Conservation (phyloP, 768 basidiomycete genomes). For the Gautieria morchelliformis region DNA sequence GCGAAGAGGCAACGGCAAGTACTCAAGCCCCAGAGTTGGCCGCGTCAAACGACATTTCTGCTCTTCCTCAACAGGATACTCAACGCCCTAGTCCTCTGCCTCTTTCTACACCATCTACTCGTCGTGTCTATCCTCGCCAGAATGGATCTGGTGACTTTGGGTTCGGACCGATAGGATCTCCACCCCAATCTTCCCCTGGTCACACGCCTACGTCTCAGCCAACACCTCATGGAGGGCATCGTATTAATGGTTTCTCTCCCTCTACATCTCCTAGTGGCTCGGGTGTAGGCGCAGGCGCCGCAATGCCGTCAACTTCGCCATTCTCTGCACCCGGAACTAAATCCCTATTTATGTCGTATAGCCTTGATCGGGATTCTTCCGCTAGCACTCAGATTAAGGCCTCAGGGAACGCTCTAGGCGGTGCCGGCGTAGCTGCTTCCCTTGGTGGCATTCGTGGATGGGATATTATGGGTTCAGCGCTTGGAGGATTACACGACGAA, state of each 20-base stretch:
- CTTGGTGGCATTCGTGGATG: slow-evolving; percentile 48
- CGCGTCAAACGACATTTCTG: slow-evolving; percentile 11
- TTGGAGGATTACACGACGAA: slow-evolving; percentile 37
- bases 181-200: slow-evolving; percentile 38
- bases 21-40: slow-evolving; percentile 10
- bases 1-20: slow-evolving; percentile 5
- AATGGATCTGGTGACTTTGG: slow-evolving; percentile 34
- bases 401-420: slow-evolving; percentile 25
- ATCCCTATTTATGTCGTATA: slow-evolving; percentile 38
- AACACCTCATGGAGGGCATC: slow-evolving; percentile 22
- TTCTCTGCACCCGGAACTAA: slow-evolving; percentile 69
- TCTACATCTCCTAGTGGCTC: slow-evolving; percentile 44
- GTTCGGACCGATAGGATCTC: slow-evolving; percentile 79
- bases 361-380: slow-evolving; percentile 9
- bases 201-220: slow-evolving; percentile 14
- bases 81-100: slow-evolving; percentile 33
- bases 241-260: slow-evolving; percentile 42
- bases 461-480: slow-evolving; percentile 15
- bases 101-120: slow-evolving; percentile 37
- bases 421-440: slow-evolving; percentile 52
- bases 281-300: slow-evolving; percentile 13
- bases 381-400: slow-evolving; percentile 15
- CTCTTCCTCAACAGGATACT: slow-evolving; percentile 19
- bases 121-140: slow-evolving; percentile 36
- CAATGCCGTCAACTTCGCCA: slow-evolving; percentile 49